Base-by-base conservation (phyloP, 1,139 yeast species). In the Protomyces inundatus region DNA sequence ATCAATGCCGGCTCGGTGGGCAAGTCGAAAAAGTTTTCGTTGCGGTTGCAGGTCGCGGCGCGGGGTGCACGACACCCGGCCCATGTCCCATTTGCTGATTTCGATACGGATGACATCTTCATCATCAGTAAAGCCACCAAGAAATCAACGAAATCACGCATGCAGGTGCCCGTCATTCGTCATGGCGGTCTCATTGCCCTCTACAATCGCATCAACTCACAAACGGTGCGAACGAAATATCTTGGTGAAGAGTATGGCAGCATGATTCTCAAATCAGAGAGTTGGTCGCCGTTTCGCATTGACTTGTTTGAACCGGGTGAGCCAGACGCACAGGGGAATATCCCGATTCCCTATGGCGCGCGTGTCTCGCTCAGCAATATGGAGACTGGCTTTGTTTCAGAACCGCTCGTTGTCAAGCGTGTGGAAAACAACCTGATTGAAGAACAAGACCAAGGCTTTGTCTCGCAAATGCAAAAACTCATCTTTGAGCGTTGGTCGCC, bases 141-240 rank as follows among this genome's bases (percentile, higher is more conserved):
- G 39, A 54, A 53, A 30, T 53, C 61, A n/a, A 54, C 56, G 30
- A 55, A 61, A 23, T 14, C 36, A n/a, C 54, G 53, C 23, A 48
- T 59, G 10, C 54, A 50, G 33, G 45, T 53, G 4, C 54, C 66
- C 9, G 34, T 37, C 14, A 14, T 64, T 32, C 51, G 36, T 7
- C 33, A 40, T 32, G 57, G 60, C 14, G 46, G 54, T 30, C 10
- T 54, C 32, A 42, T 64, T 34, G 51, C 60, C 9, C 53, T 64
- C 14, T 64, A 59, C 55, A 64, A 61, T n/a, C 55, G 66, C 9
- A 64, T 64, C 57, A 64, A 64, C 16, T 64, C 66, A 9, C 66
- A 64, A 35, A 64, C 66, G 9, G 64, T 52, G 16, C 54, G 66
- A 7, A 64, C 66, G 6, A 59, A 60, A 23, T 64, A 64, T 34